A percentile compares a stretch with the other conserved stretches of the same genome.
These are phyloP conservation scores for Pythium rishiriense DNA, from an alignment of 352 stramenopile species.

Conservation along the genomic window DNA sequence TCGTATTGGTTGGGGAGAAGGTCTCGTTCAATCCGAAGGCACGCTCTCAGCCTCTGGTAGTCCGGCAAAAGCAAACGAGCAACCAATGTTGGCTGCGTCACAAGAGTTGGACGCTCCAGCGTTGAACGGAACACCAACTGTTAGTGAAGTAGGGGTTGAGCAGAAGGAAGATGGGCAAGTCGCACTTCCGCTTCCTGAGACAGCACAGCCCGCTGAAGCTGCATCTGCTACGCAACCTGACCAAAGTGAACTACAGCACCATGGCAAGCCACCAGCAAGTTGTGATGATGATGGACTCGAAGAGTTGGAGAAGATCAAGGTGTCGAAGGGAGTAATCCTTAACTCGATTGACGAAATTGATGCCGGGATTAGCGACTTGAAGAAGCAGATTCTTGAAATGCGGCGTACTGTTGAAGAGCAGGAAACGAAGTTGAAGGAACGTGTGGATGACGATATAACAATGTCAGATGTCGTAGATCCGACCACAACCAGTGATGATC, in stretches of 20 bases:
- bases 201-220: background rate
- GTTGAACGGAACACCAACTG: background rate
- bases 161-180: background rate
- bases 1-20: conserved; percentile 81
- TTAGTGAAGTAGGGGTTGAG: background rate
- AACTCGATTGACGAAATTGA: conserved; percentile 75
- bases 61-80: background rate
- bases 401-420: conserved; percentile 42
- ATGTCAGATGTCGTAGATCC: conserved; percentile 8
- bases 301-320: conserved; percentile 22
- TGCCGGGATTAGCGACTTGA: conserved; percentile 62
- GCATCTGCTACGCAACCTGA: background rate
- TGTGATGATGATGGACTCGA: conserved; percentile 18
- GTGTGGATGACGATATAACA: background rate
- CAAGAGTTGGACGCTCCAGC: background rate
- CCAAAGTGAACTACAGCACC: background rate
- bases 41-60: conserved; percentile 8
- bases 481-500: background rate
- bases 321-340: conserved; percentile 82
- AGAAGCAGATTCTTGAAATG: conserved; percentile 69
- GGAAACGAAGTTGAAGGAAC: conserved; percentile 27
- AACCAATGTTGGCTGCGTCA: background rate
- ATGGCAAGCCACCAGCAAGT: background rate
- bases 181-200: background rate
- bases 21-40: conserved; percentile 46